Base-by-base conservation (phyloP, 371 early-diverging fungal species). In the Mortierella sp. region DNA sequence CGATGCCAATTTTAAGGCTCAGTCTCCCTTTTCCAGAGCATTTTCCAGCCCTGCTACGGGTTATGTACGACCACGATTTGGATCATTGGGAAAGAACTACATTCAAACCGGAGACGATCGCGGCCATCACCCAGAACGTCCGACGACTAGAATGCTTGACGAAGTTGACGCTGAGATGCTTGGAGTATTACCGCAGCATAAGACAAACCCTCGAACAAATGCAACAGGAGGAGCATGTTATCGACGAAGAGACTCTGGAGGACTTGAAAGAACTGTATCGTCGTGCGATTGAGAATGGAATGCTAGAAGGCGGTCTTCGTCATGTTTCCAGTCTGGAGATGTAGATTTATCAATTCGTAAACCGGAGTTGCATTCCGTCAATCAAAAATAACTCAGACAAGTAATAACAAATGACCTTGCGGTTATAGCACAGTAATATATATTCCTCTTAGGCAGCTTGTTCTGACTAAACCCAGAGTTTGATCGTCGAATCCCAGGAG, bases 401-500 rank as follows among this genome's bases (percentile, higher is more conserved):
- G 34, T 34, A 28, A 28, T 37, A 27, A 44, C 7, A 14, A 21
- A 21, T 24, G 19, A 9, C 46, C 21, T 24, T 46, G 39, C 11
- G 1, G 17, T 39, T 17, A 39, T 14, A 4, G 21, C 21, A 37
- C 17, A 23, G 34, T 34, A 47, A 49, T 8, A 19, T 32, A 50
- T 42, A 28, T 17, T 32, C 19, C 19, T 46, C 9, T 46, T 17
- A 21, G 17, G 9, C 34, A 12, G 12, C 15, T 15, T 48, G 15
- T 31, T 31, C 12, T 43, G 17, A 30, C 34, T 88, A 93, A 56
- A 90, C 93, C 94, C 95, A 95, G 28, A 90, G 93, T 83, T 97
- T 97, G 79, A 98, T 95, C 4, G 89, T 90, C 28, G 96, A 96
- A 79, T 99, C 98, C 98, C 98, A 97, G 44, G 92, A 90, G 73